Base-by-base conservation (phyloP, 139 green algal genomes). In the Chlorella vulgaris region DNA sequence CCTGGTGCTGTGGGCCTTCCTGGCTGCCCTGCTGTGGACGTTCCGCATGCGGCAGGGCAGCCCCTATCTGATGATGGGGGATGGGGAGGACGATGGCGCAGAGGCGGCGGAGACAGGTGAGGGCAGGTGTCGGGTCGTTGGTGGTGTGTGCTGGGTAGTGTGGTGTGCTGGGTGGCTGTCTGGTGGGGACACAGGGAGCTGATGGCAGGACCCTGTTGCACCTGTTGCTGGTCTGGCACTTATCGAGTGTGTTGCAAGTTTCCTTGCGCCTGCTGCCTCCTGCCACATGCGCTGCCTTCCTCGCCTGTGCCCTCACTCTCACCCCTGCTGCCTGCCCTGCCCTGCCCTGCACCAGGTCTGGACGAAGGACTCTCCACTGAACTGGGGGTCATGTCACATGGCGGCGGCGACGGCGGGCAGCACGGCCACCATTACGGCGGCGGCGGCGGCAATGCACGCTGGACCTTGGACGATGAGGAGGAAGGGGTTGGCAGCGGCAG, bases 11-110 rank as follows among this genome's bases (percentile, higher is more conserved):
- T 74, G 67, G 65, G 18, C 80, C 29, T 88, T 91, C 66, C 26
- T 90, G 69, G 79, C 62, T 3, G 76, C 42, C 3, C 80, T 91
- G 31, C 77, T 78, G 51, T 88, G 51, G 58, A 86, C 87, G 42
- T 92, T 92, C 86, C 86, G 88, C 83, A 82, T 91, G 78, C 78
- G 87, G 7, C 70, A 81, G 66, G 78, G 73, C 76, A 89, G 81
- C 74, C 81, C 85, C 7, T 91, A 88, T 81, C 82, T 91, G 38
- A 51, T 91, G 38, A 35, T 91, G 55, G 83, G 83, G 18, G 86
- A 91, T 29, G 78, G 43, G 38, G n/a, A 89, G 55, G 83, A 85
- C 24, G 86, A 91, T 29, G 78, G 43, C 18, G 55, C 69, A 28
- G 51, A 53, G 36, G 62, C 40, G 24, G 7, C 22, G 13, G 73